Evolutionary conservation across 805 yeast genomes (phyloP).

Genomic region (Teunomyces funiuensis): DNA sequence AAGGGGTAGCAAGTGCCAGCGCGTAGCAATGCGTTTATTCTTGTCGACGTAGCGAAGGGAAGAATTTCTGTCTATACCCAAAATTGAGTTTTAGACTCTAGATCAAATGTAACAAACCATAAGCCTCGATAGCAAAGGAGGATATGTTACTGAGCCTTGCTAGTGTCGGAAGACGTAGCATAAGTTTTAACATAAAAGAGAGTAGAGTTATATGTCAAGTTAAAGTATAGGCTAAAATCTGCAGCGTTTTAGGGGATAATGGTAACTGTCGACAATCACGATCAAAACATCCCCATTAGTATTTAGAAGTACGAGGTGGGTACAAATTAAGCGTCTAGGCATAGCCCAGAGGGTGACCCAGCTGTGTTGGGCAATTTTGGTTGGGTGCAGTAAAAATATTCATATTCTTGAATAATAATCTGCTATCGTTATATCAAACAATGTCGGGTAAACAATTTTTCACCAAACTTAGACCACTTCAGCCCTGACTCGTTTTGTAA

Average conservation of each 20-base stretch:
- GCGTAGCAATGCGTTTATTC: neutral
- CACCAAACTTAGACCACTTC: neutral
- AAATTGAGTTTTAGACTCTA: no score
- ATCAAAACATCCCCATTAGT: neutral
- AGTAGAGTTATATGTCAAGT: no score
- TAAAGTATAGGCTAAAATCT: no score
- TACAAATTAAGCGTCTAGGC: neutral
- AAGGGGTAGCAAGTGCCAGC: constrained; percentile 1
- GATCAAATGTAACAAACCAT: no score
- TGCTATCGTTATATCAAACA: neutral
- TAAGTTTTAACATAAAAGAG: no score
- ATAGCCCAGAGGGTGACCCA: neutral
- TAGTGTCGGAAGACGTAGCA: no score
- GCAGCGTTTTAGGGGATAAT: no score
- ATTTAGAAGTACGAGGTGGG: neutral
- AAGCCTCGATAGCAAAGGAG: no score
- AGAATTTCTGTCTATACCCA: no score
- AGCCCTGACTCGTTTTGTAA: neutral
- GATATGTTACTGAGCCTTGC: no score
- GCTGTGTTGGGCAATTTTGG: constrained; percentile 5
- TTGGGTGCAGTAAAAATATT: constrained; percentile 3
- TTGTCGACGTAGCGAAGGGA: neutral
- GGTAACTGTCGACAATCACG: no score
- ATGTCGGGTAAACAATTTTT: neutral
- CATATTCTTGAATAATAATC: neutral